Base-by-base conservation (phyloP, 192 early-diverging fungal species). In the Linnemannia schmuckeri region DNA sequence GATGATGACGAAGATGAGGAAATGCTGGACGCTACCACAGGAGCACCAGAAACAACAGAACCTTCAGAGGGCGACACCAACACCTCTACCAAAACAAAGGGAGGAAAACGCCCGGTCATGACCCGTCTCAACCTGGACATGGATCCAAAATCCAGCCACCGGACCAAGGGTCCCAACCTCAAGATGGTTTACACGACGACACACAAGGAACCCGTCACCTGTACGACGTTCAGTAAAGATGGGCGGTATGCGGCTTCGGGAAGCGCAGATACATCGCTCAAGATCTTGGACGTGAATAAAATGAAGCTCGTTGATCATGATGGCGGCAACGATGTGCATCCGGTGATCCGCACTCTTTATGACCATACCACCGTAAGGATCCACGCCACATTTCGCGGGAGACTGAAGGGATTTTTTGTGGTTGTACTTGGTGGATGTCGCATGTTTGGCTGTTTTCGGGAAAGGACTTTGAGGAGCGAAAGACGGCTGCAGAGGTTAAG, bases 171-270 rank as follows among this genome's bases (percentile, higher is more conserved):
- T 15, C 61, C 94, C 46, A 91, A 92, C 69, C 95, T 94, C 78
- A 89, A 78, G 41, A 85, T 91, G 61, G 94, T 94, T 89, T 97
- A 95, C 85, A 93, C 91, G 71, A 96, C 96, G 10, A 94, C 91
- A 74, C 97, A 98, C 91, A 93, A 95, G 85, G 96, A 91, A 73
- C 82, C 91, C 35, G 93, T 92, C 24, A 94, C 94, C 33, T 89
- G 92, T 37, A 94, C 93, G 18, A 91, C 91, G 38, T 95, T 94
- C 79, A 93, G 89, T 76, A 76, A 80, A 35, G 94, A 95, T 76
- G 96, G 96, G 68, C 92, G 92, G 57, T 97, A 95, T 89, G 93
- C 97, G 49, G 97, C 97, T 4, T 97, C 98, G 1, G 97, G 97
- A 41, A 97, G 96, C 52, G 92, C 89, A 40, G 98, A 99, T 88